These are phyloP conservation scores for Lepidopterella palustris DNA, from an alignment of 495 filamentous ascomycete species.

Conservation along the genomic window DNA sequence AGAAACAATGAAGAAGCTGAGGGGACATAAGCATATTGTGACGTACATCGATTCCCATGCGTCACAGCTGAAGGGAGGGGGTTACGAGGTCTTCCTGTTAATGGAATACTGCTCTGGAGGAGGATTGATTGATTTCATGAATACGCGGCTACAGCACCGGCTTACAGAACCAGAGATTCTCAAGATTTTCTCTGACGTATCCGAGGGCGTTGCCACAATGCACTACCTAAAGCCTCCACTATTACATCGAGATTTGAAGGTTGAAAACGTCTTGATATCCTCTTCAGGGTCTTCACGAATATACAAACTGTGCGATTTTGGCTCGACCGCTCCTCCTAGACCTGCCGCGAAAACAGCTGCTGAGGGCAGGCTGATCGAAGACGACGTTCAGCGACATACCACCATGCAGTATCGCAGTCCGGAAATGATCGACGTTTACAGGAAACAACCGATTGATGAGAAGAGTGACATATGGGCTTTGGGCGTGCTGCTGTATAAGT, in stretches of 20 bases:
- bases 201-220: conserved; percentile 97
- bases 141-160: conserved; percentile 90
- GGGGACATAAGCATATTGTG: conserved; percentile 92
- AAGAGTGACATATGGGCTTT: conserved; percentile 99
- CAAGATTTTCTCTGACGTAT: conserved; percentile 91
- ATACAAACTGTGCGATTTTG: conserved; percentile 98
- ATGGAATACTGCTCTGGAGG: conserved; percentile 89
- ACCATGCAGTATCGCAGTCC: conserved; percentile 96
- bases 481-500: conserved; percentile 91
- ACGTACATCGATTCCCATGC: conserved; percentile 98
- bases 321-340: conserved; percentile 76
- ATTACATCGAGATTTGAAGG: conserved; percentile 91
- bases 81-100: conserved; percentile 95
- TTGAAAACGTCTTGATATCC: conserved; percentile 95
- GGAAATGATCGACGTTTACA: conserved; percentile 97
- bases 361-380: conserved; percentile 87
- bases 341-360: conserved; percentile 76
- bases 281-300: conserved; percentile 49
- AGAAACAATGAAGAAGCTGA: conserved; percentile 98
- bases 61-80: conserved; percentile 82
- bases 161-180: conserved; percentile 96
- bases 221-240: conserved; percentile 94
- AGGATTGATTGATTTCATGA: conserved; percentile 99
- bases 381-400: conserved; percentile 94
- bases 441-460: conserved; percentile 94